These are phyloP conservation scores for Striga asiatica DNA, from an alignment of 257 asterid species.

Conservation along the genomic window DNA sequence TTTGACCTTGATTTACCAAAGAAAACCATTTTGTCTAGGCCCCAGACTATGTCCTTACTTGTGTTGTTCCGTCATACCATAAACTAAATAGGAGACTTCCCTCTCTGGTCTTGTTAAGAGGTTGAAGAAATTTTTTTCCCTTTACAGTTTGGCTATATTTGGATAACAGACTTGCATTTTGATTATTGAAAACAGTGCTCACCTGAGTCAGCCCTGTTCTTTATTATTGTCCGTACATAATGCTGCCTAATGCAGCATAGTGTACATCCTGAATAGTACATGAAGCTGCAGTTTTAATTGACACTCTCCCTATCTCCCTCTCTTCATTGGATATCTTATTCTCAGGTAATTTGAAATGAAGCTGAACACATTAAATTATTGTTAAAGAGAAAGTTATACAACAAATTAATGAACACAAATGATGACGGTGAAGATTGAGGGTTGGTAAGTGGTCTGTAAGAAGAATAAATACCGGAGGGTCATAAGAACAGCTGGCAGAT, in stretches of 20 bases:
- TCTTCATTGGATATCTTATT: neutral
- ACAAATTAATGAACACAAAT: neutral
- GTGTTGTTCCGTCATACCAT: neutral
- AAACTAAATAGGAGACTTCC: neutral
- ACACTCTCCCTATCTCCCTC: too few relatives aligned
- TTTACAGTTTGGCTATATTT: neutral
- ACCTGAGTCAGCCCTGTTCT: neutral
- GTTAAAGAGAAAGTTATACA: neutral
- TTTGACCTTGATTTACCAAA: slow-evolving; percentile 4
- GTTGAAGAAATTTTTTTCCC: neutral
- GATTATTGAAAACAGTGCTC: neutral
- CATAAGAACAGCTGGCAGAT: neutral
- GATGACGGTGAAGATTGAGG: neutral
- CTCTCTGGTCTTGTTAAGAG: neutral
- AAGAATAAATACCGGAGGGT: neutral
- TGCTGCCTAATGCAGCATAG: neutral
- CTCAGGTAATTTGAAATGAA: neutral
- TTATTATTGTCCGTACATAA: neutral
- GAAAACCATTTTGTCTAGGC: neutral
- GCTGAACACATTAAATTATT: neutral
- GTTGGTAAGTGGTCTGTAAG: neutral
- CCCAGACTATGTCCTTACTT: neutral
- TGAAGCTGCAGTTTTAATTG: neutral
- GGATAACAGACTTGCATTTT: neutral
- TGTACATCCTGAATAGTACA: neutral